phyloP scores from a whole-genome alignment of 2,329 filamentous ascomycete genomes.

The Penicillium sumatraense region DNA sequence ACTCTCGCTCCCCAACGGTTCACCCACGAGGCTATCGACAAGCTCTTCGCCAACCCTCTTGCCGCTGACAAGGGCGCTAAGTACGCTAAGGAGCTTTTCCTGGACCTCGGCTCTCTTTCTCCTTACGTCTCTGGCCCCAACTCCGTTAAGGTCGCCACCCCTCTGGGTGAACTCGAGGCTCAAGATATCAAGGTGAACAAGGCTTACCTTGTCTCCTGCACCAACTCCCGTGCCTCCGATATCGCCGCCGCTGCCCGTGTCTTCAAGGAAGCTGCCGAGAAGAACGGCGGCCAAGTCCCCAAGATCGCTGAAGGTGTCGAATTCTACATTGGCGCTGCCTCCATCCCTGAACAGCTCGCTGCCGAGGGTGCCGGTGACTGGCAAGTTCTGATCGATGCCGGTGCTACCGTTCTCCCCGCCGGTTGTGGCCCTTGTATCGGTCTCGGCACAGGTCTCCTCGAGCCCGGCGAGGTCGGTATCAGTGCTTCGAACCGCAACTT shows the following conservation, averaged over 20 bases:
- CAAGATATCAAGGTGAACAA: constrained; percentile 79
- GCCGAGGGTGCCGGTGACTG: constrained; percentile 85
- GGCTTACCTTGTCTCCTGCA: constrained; percentile 89
- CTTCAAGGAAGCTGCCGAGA: constrained; percentile 74
- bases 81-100: constrained; percentile 82
- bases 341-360: constrained; percentile 72
- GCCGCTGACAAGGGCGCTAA: constrained; percentile 74
- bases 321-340: constrained; percentile 90
- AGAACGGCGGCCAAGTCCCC: constrained; percentile 64
- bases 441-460: constrained; percentile 76
- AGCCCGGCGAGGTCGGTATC: constrained; percentile 86
- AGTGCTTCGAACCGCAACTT: constrained; percentile 86
- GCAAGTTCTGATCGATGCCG: constrained; percentile 79
- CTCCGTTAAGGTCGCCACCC: constrained; percentile 84
- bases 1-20: constrained; percentile 63
- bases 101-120: constrained; percentile 81
- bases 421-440: constrained; percentile 89
- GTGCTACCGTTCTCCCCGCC: constrained; percentile 71
- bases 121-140: constrained; percentile 88
- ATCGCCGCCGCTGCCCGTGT: constrained; percentile 81
- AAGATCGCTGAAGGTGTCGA: constrained; percentile 77
- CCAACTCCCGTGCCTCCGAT: constrained; percentile 82
- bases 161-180: constrained; percentile 71
- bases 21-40: constrained; percentile 73
- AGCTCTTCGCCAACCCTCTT: constrained; percentile 69